Conservation (phyloP, 148 eudicot genomes). For the Heliamphora exappendiculata region DNA sequence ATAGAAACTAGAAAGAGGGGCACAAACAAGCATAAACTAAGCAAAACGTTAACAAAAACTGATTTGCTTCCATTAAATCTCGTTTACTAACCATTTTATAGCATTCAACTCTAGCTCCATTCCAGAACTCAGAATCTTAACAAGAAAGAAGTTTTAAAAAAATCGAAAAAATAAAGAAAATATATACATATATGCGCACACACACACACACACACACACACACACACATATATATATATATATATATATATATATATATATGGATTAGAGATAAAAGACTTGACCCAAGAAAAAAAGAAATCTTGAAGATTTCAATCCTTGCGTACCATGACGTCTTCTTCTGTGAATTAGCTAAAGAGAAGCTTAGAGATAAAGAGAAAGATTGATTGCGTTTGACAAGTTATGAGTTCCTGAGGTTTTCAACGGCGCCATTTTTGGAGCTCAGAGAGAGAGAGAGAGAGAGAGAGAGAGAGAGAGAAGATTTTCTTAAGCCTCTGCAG, state of each 20-base stretch:
- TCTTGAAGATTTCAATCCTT: background rate
- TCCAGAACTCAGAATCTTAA: background rate
- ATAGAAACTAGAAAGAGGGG: background rate
- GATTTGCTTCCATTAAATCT: background rate
- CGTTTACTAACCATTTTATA: background rate
- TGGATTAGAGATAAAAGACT: background rate
- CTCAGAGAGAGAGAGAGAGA: constrained; percentile 6
- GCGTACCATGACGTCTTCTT: background rate
- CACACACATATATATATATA: background rate
- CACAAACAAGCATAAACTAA: background rate
- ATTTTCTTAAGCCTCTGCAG: background rate
- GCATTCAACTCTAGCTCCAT: constrained; percentile 13
- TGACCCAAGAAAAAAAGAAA: background rate
- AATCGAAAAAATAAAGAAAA: background rate
- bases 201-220: too few species aligned
- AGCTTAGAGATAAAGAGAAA: background rate
- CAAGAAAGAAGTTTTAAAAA: background rate
- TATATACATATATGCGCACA: too few species aligned
- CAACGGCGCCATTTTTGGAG: background rate
- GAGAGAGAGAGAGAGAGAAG: constrained; percentile 6
- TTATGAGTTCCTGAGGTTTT: background rate
- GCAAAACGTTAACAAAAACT: background rate
- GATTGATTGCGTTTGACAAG: background rate
- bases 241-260: background rate
- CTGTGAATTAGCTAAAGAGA: background rate